phyloP scores from a whole-genome alignment of 805 yeast genomes.

The Yamadazyma laniorum region DNA sequence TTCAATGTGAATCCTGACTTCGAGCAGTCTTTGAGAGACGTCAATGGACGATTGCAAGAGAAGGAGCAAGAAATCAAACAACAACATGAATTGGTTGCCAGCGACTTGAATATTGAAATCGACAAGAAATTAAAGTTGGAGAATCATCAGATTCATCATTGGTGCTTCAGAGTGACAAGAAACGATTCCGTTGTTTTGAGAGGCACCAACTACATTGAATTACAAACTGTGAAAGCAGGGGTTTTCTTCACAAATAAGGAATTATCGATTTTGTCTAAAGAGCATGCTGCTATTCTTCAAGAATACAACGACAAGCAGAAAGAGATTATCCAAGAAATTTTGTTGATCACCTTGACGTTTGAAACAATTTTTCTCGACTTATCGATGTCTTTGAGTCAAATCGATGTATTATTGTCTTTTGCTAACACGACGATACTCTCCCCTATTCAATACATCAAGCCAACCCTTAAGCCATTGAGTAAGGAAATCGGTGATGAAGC shows the following conservation, averaged over 20 bases:
- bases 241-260: slow-evolving; percentile 80
- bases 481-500: slow-evolving; percentile 19
- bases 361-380: slow-evolving; percentile 72
- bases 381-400: slow-evolving; percentile 59
- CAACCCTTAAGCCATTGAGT: slow-evolving; percentile 60
- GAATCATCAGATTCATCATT: slow-evolving; percentile 82
- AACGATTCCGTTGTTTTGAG: slow-evolving; percentile 82
- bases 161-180: slow-evolving; percentile 93
- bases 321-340: slow-evolving; percentile 77
- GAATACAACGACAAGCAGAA: slow-evolving; percentile 76
- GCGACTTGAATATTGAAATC: slow-evolving; percentile 74
- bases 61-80: slow-evolving; percentile 54
- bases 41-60: slow-evolving; percentile 56
- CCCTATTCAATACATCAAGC: slow-evolving; percentile 76
- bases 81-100: slow-evolving; percentile 64
- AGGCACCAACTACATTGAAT: slow-evolving; percentile 59
- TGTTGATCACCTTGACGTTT: slow-evolving; percentile 77
- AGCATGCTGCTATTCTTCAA: slow-evolving; percentile 55
- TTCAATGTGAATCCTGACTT: slow-evolving; percentile 87
- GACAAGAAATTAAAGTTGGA: slow-evolving; percentile 90
- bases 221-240: slow-evolving; percentile 94
- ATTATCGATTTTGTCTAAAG: slow-evolving; percentile 57
- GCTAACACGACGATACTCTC: slow-evolving; percentile 80
- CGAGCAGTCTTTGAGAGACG: slow-evolving; percentile 67
- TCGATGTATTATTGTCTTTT: slow-evolving; percentile 83